These are phyloP conservation scores for Hyphodiscus sp. DNA, from an alignment of 2,329 filamentous ascomycete genomes.

Conservation along the genomic window DNA sequence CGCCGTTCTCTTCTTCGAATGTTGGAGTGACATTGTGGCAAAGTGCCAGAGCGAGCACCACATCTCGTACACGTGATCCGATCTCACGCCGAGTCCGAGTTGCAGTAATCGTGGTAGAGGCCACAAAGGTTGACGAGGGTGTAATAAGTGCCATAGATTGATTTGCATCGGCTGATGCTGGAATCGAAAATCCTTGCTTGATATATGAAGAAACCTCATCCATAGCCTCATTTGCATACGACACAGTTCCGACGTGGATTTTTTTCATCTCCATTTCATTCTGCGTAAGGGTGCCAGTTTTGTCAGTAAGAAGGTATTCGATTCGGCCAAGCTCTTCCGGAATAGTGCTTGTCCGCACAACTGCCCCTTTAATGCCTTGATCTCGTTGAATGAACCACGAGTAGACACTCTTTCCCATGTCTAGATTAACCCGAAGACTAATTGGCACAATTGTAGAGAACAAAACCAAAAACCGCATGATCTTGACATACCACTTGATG, in stretches of 20 bases:
- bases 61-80: conserved; percentile 83
- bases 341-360: conserved; percentile 95
- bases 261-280: conserved; percentile 99
- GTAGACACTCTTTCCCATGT: conserved; percentile 95
- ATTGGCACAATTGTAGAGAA: conserved; percentile 99
- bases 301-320: conserved; percentile 93
- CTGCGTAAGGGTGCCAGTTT: conserved; percentile 95
- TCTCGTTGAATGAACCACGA: conserved; percentile 93
- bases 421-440: conserved; percentile 89
- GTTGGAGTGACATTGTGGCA: conserved; percentile 98
- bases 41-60: conserved; percentile 83
- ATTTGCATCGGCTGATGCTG: conserved; percentile 38
- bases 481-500: conserved; percentile 86
- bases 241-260: conserved; percentile 95
- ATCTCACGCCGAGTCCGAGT: conserved; percentile 90
- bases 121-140: conserved; percentile 64
- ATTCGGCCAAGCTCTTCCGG: conserved; percentile 93
- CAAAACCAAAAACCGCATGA: conserved; percentile 94
- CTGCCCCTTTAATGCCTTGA: conserved; percentile 79
- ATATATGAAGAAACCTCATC: conserved; percentile 89
- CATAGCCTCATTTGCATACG: conserved; percentile 98
- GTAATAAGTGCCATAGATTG: conserved; percentile 57
- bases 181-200: conserved; percentile 68
- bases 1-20: conserved; percentile 73
- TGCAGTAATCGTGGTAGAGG: conserved; percentile 50